phyloP scores from a whole-genome alignment of 805 yeast species.

The Saccharomycopsis microspora region DNA sequence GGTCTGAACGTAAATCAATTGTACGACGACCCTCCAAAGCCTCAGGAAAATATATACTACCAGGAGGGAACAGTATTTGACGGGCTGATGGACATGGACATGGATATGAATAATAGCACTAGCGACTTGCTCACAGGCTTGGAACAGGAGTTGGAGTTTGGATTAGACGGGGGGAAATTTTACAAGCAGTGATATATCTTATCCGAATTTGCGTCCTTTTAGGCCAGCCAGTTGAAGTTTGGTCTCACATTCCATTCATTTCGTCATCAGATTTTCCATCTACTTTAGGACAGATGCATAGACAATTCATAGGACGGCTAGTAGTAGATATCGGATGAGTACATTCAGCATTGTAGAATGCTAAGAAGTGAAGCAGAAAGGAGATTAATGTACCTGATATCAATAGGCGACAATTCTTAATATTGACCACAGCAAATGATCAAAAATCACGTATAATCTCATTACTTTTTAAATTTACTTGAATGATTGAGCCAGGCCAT shows the following conservation, averaged over 20 bases:
- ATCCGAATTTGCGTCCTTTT: background rate
- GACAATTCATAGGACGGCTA: no score
- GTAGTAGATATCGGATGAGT: no score
- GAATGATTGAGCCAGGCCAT: no score
- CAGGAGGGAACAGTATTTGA: conserved; percentile 3
- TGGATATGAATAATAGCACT: conserved; percentile 16
- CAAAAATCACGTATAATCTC: no score
- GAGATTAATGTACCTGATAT: no score
- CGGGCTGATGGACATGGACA: background rate
- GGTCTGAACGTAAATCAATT: conserved; percentile 11
- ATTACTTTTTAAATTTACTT: no score
- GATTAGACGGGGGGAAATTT: conserved; percentile 38
- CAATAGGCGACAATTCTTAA: no score
- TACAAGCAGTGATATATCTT: conserved; percentile 1
- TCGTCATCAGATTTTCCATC: no score
- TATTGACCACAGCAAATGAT: no score
- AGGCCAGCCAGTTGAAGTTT: background rate
- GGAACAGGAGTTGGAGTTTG: conserved; percentile 58
- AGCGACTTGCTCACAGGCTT: conserved; percentile 30
- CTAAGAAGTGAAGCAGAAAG: no score
- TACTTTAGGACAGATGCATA: no score
- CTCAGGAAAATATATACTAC: conserved; percentile 35
- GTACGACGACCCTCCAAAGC: conserved; percentile 41
- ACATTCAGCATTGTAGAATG: no score
- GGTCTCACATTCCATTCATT: background rate